phyloP scores from a whole-genome alignment of 805 yeast species.

The Blastobotrys chiropterorum region DNA sequence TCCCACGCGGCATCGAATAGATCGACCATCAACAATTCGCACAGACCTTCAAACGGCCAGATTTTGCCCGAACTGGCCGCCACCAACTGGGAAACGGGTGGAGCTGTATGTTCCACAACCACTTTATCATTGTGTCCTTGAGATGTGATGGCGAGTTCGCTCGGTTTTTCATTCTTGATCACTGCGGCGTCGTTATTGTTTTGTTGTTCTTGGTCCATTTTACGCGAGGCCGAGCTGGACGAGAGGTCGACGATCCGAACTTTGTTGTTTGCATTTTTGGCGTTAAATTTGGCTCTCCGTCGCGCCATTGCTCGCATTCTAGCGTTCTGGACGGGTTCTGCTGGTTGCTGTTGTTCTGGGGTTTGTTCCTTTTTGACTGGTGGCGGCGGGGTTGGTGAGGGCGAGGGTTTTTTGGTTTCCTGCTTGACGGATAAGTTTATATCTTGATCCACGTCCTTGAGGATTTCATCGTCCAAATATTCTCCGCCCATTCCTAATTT shows the following conservation, averaged over 20 bases:
- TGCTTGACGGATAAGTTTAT: slow-evolving; percentile 1
- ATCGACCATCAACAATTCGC: slow-evolving; percentile 71
- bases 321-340: slow-evolving; percentile 31
- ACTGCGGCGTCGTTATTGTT: slow-evolving; percentile 21
- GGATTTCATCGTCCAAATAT: slow-evolving; percentile 32
- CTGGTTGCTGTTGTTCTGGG: slow-evolving; percentile 2
- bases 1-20: slow-evolving; percentile 89
- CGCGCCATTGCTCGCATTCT: slow-evolving; percentile 74
- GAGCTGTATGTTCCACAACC: slow-evolving; percentile 69
- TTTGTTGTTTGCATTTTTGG: slow-evolving; percentile 44
- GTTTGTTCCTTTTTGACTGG: background rate
- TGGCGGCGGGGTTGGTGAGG: slow-evolving; percentile 4
- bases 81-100: slow-evolving; percentile 61
- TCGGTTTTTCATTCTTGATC: slow-evolving; percentile 27
- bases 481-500: slow-evolving; percentile 40
- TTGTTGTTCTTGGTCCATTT: slow-evolving; percentile 11
- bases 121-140: slow-evolving; percentile 76
- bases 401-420: slow-evolving; percentile 5
- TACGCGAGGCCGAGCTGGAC: slow-evolving; percentile 25
- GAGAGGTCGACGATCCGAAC: slow-evolving; percentile 33
- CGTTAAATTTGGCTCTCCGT: slow-evolving; percentile 25
- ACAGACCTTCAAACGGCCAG: slow-evolving; percentile 94
- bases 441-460: slow-evolving; percentile 27
- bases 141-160: slow-evolving; percentile 53
- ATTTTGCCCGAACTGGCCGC: slow-evolving; percentile 60